Conservation (phyloP, 371 early-diverging fungal species). For the Ecytonucleospora hepatopenaei region DNA sequence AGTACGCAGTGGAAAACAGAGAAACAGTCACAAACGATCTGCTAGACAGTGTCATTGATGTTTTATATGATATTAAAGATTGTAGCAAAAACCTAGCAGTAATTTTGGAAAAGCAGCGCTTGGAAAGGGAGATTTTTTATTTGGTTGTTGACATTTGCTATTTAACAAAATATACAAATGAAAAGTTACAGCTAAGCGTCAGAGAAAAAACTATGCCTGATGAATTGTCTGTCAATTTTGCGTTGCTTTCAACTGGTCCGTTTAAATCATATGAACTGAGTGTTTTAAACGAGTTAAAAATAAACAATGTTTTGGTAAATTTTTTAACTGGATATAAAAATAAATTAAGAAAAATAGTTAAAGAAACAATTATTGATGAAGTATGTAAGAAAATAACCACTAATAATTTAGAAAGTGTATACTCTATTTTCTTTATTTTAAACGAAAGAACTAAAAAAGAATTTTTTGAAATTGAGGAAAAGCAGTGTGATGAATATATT, state of each 20-base stretch:
- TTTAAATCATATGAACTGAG: conserved; percentile 42
- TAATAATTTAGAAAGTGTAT: conserved; percentile 3
- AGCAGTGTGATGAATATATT: conserved; percentile 29
- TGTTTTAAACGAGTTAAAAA: conserved; percentile 17
- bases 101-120: conserved; percentile 20
- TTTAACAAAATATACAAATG: conserved; percentile 14
- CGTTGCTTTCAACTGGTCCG: conserved; percentile 6
- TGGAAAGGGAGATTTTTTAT: conserved; percentile 24
- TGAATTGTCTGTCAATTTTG: conserved; percentile 32
- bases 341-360: conserved; percentile 24
- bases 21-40: neutral
- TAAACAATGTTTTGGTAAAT: conserved; percentile 30
- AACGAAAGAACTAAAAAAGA: conserved; percentile 20
- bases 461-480: conserved; percentile 4
- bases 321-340: conserved; percentile 31
- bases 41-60: conserved; percentile 15
- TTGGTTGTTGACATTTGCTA: conserved; percentile 35
- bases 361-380: conserved; percentile 21
- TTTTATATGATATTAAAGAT: conserved; percentile 7
- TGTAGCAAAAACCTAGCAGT: conserved; percentile 5
- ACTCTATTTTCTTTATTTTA: conserved; percentile 35
- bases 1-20: conserved; percentile 2
- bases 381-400: conserved; percentile 8
- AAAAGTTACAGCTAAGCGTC: conserved; percentile 18
- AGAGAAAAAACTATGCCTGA: conserved; percentile 29